These are phyloP conservation scores for Hypoxylon sp. DNA, from an alignment of 2,329 filamentous ascomycete species.

Conservation along the genomic window DNA sequence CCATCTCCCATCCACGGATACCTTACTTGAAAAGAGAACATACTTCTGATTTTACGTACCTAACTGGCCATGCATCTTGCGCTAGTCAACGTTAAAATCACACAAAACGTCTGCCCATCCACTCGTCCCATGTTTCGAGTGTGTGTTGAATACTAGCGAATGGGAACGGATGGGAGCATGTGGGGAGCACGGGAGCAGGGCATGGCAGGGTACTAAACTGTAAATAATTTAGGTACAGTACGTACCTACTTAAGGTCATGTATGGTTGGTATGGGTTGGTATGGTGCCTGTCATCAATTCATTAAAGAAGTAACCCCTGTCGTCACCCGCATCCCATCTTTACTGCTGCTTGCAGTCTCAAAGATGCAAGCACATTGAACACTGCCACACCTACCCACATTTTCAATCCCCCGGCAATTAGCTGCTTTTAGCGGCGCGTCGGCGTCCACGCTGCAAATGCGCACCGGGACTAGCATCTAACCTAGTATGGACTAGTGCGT, in stretches of 20 bases:
- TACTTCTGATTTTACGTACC: slow-evolving; percentile 1
- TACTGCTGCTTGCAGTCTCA: slow-evolving; percentile 24
- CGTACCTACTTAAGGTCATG: slow-evolving; percentile 6
- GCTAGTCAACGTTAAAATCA: slow-evolving; percentile 35
- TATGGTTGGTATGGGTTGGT: slow-evolving; percentile 6
- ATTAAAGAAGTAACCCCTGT: slow-evolving; percentile 29
- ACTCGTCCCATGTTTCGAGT: slow-evolving; percentile 37
- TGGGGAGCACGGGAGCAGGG: slow-evolving; percentile 37
- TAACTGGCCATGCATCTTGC: slow-evolving; percentile 24
- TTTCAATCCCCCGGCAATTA: slow-evolving; percentile 43
- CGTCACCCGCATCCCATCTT: slow-evolving; percentile 36
- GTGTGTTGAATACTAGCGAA: slow-evolving; percentile 31
- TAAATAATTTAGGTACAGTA: slow-evolving; percentile 19
- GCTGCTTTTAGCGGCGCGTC: slow-evolving; percentile 37
- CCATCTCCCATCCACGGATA: slow-evolving; percentile 1
- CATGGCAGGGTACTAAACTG: slow-evolving; percentile 23
- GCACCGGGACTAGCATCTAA: slow-evolving; percentile 26
- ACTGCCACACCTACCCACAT: slow-evolving; percentile 41
- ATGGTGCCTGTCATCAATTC: slow-evolving; percentile 42
- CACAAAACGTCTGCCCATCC: slow-evolving; percentile 32
- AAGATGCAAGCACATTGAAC: slow-evolving; percentile 22
- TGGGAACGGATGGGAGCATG: slow-evolving; percentile 44
- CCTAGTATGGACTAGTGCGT: slow-evolving; percentile 36
- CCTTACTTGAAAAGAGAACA: neutral
- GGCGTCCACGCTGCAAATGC: slow-evolving; percentile 39